Percentiles rank a stretch among this genome's conserved stretches.
phyloP scores from a whole-genome alignment of 129 eudicot species.

The Flaveria sonorensis region DNA sequence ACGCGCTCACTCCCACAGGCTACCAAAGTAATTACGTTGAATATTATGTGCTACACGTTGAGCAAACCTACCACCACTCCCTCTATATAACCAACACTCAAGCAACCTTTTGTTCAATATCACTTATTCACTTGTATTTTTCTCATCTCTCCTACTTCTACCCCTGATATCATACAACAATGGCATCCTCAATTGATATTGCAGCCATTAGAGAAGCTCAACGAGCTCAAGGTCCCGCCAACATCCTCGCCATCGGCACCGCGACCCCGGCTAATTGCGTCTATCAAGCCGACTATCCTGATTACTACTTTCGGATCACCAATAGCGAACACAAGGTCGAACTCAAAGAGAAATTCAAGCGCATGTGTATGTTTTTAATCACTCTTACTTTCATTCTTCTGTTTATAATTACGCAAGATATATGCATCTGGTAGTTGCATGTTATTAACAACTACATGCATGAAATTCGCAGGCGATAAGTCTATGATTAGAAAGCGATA shows the following conservation, averaged over 20 bases:
- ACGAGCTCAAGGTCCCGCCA: slow-evolving; percentile 49
- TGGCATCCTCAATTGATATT: slow-evolving; percentile 38
- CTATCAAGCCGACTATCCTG: slow-evolving; percentile 47
- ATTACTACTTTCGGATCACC: slow-evolving; percentile 48
- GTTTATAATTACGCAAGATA: no score
- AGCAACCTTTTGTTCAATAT: neutral
- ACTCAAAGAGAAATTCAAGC: slow-evolving; percentile 46
- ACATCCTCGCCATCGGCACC: slow-evolving; percentile 49
- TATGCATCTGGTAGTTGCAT: neutral
- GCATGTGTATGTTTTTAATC: slow-evolving; percentile 39
- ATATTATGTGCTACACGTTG: neutral
- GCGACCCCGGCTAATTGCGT: slow-evolving; percentile 48
- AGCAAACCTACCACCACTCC: neutral
- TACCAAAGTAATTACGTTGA: neutral
- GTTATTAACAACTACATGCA: neutral
- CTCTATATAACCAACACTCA: slow-evolving; percentile 17
- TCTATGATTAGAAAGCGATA: slow-evolving; percentile 64
- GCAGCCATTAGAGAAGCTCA: slow-evolving; percentile 44
- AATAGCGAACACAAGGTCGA: slow-evolving; percentile 55
- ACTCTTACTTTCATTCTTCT: neutral
- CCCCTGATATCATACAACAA: slow-evolving; percentile 2
- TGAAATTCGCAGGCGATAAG: slow-evolving; percentile 46
- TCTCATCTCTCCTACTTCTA: neutral
- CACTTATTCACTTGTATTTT: neutral
- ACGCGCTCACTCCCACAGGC: neutral